Evolutionary conservation across 805 yeast species (phyloP), one percentile per base, ranked within the genome.

Genomic region (Saccharomyces jurei): DNA sequence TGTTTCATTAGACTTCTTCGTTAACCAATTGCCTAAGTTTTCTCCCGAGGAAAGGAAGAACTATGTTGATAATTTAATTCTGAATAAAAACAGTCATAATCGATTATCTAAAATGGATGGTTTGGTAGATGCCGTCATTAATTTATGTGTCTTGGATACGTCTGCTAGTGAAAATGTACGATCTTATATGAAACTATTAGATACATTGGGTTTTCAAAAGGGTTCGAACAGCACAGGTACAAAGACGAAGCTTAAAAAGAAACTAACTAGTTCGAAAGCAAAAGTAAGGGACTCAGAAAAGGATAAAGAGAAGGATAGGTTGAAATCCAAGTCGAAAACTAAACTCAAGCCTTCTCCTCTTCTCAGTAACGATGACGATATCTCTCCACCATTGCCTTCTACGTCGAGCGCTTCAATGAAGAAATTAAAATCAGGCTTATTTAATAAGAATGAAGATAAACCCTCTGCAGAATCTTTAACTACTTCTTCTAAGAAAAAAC

Each of bases 71-170:
- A 55, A 60, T n/a, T 31, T 66, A 27, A 54, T 62, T n/a, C 29
- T 52, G 49, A 54, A 52, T 27, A 50, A 55, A 36, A 36, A 36
- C 11, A 17, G 44, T 17, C 44, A 36, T 36, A 36, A 36, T 17
- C 44, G 22, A 6, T n/a, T 46, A 25, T 29, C 51, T 52, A 50
- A 51, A 17, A 49, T 54, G 21, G 57, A 51, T 17, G 52, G 26
- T n/a, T 3, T 21, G 22, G 51, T 41, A 6, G 54, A 58, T 14
- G 59, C 58, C 4, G 54, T 67, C 36, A 55, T 57, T 1, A 61
- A 64, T 31, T 50, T 67, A 46, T 61, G 69, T 49, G 46, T 60
- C 14, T 49, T 64, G 26, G 71, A 67, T 58, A 57, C 65, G 25
- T 58, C 63, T 6, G 54, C 59, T 46, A 50, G 50, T 17, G 67